Percentiles rank a stretch among this genome's conserved stretches.
phyloP scores from a whole-genome alignment of 2,329 filamentous ascomycete species.

The Neonectria neomacrospora region DNA sequence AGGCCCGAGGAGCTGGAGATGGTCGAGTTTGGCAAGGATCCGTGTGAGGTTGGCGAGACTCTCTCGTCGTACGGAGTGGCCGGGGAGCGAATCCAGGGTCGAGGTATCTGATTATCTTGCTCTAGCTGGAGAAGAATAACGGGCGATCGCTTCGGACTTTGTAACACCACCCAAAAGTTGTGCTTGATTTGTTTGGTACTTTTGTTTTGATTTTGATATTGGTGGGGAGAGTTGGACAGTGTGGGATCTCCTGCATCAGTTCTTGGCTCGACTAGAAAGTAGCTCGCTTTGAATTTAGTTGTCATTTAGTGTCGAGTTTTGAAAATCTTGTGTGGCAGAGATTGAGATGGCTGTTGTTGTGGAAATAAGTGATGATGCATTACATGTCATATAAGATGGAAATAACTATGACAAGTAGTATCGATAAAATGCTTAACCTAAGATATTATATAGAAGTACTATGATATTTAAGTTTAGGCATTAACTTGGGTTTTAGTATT shows the following conservation, averaged over 20 bases:
- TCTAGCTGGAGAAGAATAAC: neutral
- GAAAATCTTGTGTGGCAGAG: too few species aligned
- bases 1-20: conserved; percentile 49
- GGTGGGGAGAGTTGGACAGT: neutral
- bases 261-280: neutral
- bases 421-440: too few species aligned
- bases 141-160: neutral
- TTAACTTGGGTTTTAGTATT: too few species aligned
- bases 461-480: too few species aligned
- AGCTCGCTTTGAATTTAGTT: neutral
- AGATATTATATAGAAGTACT: too few species aligned
- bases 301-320: neutral
- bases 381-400: too few species aligned
- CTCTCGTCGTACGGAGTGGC: conserved; percentile 48
- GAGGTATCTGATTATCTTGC: conserved; percentile 44
- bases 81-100: conserved; percentile 48
- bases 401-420: too few species aligned
- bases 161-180: neutral
- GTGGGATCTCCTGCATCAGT: neutral
- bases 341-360: neutral
- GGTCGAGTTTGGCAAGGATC: conserved; percentile 53
- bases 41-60: conserved; percentile 51
- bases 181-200: neutral
- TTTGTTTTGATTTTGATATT: neutral
- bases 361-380: neutral